A percentile compares a stretch with the other conserved stretches of the same genome.
phyloP scores from a whole-genome alignment of 306 rosid species.

The Vigna unguiculata region DNA sequence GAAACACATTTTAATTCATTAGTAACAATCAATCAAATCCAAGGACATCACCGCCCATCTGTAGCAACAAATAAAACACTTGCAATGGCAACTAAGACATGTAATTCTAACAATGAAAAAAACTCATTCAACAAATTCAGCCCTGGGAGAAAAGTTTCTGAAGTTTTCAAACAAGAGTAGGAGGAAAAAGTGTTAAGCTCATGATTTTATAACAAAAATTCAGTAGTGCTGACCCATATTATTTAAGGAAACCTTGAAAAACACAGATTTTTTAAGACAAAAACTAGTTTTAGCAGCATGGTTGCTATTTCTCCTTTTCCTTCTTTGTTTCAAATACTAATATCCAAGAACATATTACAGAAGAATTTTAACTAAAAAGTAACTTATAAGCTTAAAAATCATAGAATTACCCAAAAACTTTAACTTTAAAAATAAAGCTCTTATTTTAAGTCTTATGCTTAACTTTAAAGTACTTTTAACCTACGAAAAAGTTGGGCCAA shows the following conservation, averaged over 20 bases:
- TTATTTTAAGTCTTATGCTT: too few species aligned
- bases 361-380: too few species aligned
- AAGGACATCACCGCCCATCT: slow-evolving; percentile 20
- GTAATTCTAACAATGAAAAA: slow-evolving; percentile 21
- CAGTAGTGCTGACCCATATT: background rate
- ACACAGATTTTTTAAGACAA: background rate
- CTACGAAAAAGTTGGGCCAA: background rate
- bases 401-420: too few species aligned
- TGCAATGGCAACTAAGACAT: slow-evolving; percentile 2
- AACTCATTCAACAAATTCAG: slow-evolving; percentile 24
- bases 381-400: too few species aligned
- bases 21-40: slow-evolving; percentile 10
- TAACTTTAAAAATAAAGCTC: too few species aligned
- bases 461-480: background rate
- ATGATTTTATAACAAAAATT: slow-evolving; percentile 24
- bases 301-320: background rate
- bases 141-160: background rate
- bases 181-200: background rate
- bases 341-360: background rate
- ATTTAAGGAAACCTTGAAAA: background rate
- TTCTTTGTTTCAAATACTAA: slow-evolving; percentile 5
- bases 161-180: slow-evolving; percentile 14
- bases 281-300: background rate
- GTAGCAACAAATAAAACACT: slow-evolving; percentile 21
- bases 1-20: slow-evolving; percentile 27